Evolutionary conservation across 1,284 basidiomycete species (phyloP).

Genomic region (Volvariella surrecta): DNA sequence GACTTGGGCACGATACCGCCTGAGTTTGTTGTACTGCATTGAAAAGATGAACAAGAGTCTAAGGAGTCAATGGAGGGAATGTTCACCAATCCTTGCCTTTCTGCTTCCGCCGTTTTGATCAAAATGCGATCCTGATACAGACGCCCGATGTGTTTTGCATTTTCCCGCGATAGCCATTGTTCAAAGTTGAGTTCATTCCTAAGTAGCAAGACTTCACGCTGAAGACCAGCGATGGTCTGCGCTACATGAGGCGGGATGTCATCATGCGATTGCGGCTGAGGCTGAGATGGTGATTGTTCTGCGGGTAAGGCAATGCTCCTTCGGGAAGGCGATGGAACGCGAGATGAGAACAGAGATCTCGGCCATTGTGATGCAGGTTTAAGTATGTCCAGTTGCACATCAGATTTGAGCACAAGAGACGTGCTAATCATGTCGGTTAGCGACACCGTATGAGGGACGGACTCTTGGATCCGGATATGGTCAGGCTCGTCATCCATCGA

Average conservation of each 20-base stretch:
- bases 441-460: slow-evolving; percentile 39
- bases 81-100: slow-evolving; percentile 72
- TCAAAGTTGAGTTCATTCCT: slow-evolving; percentile 78
- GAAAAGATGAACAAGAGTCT: not conserved
- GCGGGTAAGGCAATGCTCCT: slow-evolving; percentile 1
- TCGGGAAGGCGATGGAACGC: slow-evolving; percentile 2
- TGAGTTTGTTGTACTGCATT: slow-evolving; percentile 64
- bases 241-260: slow-evolving; percentile 37
- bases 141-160: slow-evolving; percentile 70
- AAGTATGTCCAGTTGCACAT: slow-evolving; percentile 49
- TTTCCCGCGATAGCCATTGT: slow-evolving; percentile 71
- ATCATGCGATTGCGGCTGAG: slow-evolving; percentile 7
- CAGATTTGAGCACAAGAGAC: slow-evolving; percentile 62
- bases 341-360: slow-evolving; percentile 24
- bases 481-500: not conserved
- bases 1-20: slow-evolving; percentile 62
- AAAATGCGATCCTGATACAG: slow-evolving; percentile 67
- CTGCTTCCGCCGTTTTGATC: slow-evolving; percentile 65
- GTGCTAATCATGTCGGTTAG: slow-evolving; percentile 64
- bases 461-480: slow-evolving; percentile 9
- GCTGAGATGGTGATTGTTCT: not conserved
- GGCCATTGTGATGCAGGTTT: slow-evolving; percentile 41
- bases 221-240: slow-evolving; percentile 57
- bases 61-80: slow-evolving; percentile 2
- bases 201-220: slow-evolving; percentile 64